These are phyloP conservation scores for Microsporum canis DNA, from an alignment of 2,329 filamentous ascomycete genomes.

Conservation along the genomic window DNA sequence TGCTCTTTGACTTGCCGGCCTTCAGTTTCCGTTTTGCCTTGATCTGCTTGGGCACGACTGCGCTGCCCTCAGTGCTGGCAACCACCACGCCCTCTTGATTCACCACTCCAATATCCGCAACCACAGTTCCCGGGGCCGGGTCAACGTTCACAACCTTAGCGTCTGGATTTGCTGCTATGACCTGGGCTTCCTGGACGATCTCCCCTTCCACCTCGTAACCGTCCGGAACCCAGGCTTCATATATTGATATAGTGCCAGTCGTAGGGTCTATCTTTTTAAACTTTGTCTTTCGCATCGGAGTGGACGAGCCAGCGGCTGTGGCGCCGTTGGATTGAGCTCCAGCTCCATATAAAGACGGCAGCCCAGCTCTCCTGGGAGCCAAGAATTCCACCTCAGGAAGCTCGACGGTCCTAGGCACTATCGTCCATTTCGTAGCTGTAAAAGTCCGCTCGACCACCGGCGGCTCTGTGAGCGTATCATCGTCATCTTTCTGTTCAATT, in stretches of 20 bases:
- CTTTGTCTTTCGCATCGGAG: conserved; percentile 62
- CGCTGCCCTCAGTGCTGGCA: conserved; percentile 36
- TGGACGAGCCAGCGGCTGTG: conserved; percentile 21
- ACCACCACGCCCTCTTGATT: conserved; percentile 51
- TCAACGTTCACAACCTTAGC: conserved; percentile 26
- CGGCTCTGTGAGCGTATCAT: conserved; percentile 19
- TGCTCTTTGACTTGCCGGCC: conserved; percentile 59
- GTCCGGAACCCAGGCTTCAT: conserved; percentile 70
- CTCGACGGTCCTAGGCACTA: conserved; percentile 46
- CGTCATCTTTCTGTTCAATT: conserved; percentile 25
- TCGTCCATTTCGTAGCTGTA: conserved; percentile 47
- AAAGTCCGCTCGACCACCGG: conserved; percentile 39
- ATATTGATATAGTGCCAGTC: conserved; percentile 67
- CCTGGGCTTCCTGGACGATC: conserved; percentile 49
- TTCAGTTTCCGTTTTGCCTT: conserved; percentile 70
- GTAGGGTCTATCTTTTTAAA: conserved; percentile 66
- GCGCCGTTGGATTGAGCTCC: conserved; percentile 16
- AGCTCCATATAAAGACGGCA: conserved; percentile 42
- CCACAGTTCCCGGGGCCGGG: conserved; percentile 47
- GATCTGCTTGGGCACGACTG: conserved; percentile 39
- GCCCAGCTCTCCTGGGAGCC: conserved; percentile 49
- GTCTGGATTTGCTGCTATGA: conserved; percentile 33
- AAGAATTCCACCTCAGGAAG: conserved; percentile 51
- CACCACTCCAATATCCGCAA: conserved; percentile 49
- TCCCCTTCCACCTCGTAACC: conserved; percentile 74